Base-by-base conservation (phyloP, 2,329 filamentous ascomycete genomes). In the Clarireedia hainanense region DNA sequence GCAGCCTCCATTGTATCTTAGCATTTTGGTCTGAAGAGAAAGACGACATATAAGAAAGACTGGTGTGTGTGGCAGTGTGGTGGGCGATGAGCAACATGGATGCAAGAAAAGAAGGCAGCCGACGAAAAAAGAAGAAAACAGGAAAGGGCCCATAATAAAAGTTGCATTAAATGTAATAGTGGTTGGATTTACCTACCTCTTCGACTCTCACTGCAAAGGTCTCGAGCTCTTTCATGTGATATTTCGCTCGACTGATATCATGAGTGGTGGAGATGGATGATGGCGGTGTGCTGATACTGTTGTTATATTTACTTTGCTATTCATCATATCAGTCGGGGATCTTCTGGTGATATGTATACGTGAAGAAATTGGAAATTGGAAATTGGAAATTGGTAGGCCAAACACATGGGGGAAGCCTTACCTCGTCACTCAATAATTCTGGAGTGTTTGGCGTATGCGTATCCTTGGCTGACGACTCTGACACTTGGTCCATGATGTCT, bases 1-100 rank as follows among this genome's bases (percentile, higher is more conserved):
- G 61, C 60, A 51, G 63, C 61, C 61, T 64, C 23, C 17, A 49
- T 50, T 39, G 40, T n/a, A 55, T 39, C 42, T 55, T 55, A 55
- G 52, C 52, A 55, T 55, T 55, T 55, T 55, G 52, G 24, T 27
- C 24, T 5, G 26, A 30, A 30, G 27, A 30, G 27, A n/a, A 17
- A 55, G 45, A 54, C 24, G 14, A 43, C 23, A 47, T 47, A 55
- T 36, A 43, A 48, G 46, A 50, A 50, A 43, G 39, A 17, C 4
- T 24, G 24, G n/a, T 55, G 26, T 55, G 26, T 23, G 12, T n/a
- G 40, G 15, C 24, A 36, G 26, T n/a, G 10, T 45, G 23, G 20
- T 23, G 20, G n/a, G 20, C 20, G 42, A 45, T 20, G n/a, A 45
- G 42, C n/a, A 17, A 14, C 34, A 42, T 36, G n/a, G 36, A 55